These are phyloP conservation scores for Auxenochlorella protothecoides DNA, from an alignment of 139 green algal species.

Conservation along the genomic window DNA sequence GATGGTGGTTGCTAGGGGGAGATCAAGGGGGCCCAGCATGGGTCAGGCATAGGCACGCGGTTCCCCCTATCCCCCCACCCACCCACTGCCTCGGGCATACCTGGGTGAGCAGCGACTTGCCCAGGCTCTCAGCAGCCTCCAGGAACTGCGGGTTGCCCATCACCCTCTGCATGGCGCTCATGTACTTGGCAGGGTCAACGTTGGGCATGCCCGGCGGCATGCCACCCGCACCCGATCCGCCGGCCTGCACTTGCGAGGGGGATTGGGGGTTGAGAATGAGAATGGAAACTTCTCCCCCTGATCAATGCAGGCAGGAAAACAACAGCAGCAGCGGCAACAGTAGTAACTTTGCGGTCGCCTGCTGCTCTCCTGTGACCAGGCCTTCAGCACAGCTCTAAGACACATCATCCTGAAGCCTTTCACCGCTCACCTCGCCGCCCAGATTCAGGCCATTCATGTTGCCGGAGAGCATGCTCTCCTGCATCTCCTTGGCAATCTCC, in stretches of 20 bases:
- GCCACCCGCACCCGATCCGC: slow-evolving; percentile 1
- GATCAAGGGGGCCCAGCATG: no score
- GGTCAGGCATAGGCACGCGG: no score
- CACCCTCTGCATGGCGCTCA: slow-evolving; percentile 31
- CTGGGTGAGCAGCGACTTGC: not conserved
- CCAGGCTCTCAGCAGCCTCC: slow-evolving; percentile 1
- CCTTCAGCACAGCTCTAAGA: no score
- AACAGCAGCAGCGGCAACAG: no score
- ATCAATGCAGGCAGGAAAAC: no score
- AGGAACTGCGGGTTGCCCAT: slow-evolving; percentile 34
- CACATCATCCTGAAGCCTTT: not conserved
- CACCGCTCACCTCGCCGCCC: slow-evolving; percentile 1
- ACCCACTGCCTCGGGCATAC: not conserved
- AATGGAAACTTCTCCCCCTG: not conserved
- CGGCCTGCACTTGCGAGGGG: no score
- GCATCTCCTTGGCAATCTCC: slow-evolving; percentile 32
- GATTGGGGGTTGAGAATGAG: not conserved
- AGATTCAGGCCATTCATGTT: slow-evolving; percentile 19
- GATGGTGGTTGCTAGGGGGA: no score
- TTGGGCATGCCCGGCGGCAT: slow-evolving; percentile 13
- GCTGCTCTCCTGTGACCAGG: no score
- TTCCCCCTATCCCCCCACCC: no score
- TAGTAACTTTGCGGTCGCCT: no score
- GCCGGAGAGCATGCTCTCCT: slow-evolving; percentile 21
- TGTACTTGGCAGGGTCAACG: slow-evolving; percentile 25